Conservation (phyloP, 805 yeast species). For the Lachancea cidri region DNA sequence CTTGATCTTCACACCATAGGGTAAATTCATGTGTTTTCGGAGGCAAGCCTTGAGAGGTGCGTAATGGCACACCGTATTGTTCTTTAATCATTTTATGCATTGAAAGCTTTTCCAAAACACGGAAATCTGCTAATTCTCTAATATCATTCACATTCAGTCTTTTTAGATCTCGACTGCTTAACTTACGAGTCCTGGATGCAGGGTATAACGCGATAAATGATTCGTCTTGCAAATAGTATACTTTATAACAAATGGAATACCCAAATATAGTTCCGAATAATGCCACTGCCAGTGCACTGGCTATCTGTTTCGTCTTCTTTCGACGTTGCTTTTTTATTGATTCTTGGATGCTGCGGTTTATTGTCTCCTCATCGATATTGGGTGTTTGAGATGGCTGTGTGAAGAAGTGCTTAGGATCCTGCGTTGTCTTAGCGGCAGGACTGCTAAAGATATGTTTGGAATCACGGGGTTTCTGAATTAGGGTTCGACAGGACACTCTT, state of each 20-base stretch:
- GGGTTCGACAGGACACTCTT: background rate
- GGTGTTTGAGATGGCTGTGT: constrained; percentile 5
- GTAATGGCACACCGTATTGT: constrained; percentile 29
- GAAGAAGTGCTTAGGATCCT: constrained; percentile 25
- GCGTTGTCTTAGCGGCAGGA: constrained; percentile 9
- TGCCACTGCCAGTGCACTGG: constrained; percentile 12
- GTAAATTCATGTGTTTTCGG: constrained; percentile 20
- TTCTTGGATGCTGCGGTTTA: constrained; percentile 14
- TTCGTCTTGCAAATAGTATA: constrained; percentile 21
- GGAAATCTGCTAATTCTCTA: constrained; percentile 15
- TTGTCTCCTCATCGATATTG: background rate
- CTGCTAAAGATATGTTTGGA: constrained; percentile 20
- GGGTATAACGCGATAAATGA: constrained; percentile 26
- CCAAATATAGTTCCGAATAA: constrained; percentile 22
- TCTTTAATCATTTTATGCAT: constrained; percentile 30
- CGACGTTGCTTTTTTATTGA: constrained; percentile 19
- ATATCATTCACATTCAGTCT: constrained; percentile 20
- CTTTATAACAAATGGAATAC: constrained; percentile 27
- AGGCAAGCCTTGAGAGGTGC: constrained; percentile 15
- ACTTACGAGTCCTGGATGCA: constrained; percentile 19
- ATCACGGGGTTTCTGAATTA: constrained; percentile 6
- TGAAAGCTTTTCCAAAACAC: constrained; percentile 23
- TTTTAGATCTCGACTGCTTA: constrained; percentile 20
- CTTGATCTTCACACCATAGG: constrained; percentile 31
- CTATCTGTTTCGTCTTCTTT: constrained; percentile 14